Evolutionary conservation across 306 rosid genomes (phyloP), one percentile per base, ranked within the genome.

Genomic region (Castanopsis chinensis): DNA sequence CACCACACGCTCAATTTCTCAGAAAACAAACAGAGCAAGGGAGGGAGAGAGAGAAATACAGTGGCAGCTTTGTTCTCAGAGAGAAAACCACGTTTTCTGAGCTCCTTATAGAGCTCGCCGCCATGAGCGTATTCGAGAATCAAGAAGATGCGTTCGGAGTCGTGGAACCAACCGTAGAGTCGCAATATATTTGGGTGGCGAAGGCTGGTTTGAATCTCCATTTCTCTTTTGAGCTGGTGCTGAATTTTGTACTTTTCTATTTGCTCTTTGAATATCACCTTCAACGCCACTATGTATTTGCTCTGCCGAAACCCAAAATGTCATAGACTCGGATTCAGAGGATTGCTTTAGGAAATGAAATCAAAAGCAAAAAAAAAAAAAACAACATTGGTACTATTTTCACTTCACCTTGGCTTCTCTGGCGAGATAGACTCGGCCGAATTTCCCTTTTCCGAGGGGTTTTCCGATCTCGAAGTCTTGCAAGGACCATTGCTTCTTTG

Each of bases 91-190:
- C 13, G 81, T 56, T 83, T 86, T 65, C 88, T 82, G 5, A 91
- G 86, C 79, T 87, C 92, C 59, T 75, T 85, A 63, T 91, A 93
- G 78, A 93, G 91, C 85, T 93, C 98, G 7, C 97, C 98, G 54
- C 91, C 88, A 64, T 90, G 90, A 77, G 98, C 97, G 61, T 91
- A 93, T 82, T 91, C 98, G 72, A 93, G 94, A 51, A 93, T 93
- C 87, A 93, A 78, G 85, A 86, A 87, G 75, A 91, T 86, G 27
- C 92, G 91, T n/a, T 91, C 90, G 13, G 77, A 59, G 43, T 93
- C 97, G 75, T 93, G 90, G 67, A 93, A 93, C 98, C 98, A 93
- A 25, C 98, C 98, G 61, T 78, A 93, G 49, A 93, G 97, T 3
- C 89, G 87, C 37, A 93, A 78, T 18, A 93, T 71, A 71, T 91